Evolutionary conservation across 2,329 filamentous ascomycete genomes (phyloP).

Genomic region (Nemania bipapillata): DNA sequence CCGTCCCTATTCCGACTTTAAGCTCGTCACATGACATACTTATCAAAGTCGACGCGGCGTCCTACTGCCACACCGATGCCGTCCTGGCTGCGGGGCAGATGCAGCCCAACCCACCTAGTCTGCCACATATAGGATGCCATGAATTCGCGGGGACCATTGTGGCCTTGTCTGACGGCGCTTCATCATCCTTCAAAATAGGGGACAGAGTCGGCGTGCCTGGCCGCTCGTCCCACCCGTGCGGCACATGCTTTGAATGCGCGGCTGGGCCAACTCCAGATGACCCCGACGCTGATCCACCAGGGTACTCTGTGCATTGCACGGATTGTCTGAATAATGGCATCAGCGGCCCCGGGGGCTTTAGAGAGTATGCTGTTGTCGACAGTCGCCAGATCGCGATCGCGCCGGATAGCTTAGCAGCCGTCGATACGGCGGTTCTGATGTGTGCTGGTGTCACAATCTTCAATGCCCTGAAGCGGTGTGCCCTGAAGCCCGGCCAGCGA

Average conservation of each 20-base stretch:
- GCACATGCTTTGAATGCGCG: slow-evolving; percentile 56
- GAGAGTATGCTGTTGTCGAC: slow-evolving; percentile 58
- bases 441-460: slow-evolving; percentile 58
- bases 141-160: slow-evolving; percentile 60
- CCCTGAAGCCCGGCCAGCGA: slow-evolving; percentile 48
- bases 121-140: slow-evolving; percentile 59
- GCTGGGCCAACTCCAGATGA: slow-evolving; percentile 36
- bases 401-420: slow-evolving; percentile 50
- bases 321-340: slow-evolving; percentile 44
- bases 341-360: slow-evolving; percentile 53
- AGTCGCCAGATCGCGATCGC: slow-evolving; percentile 51
- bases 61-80: slow-evolving; percentile 59
- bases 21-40: slow-evolving; percentile 54
- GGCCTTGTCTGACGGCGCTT: slow-evolving; percentile 40
- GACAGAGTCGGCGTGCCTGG: slow-evolving; percentile 56
- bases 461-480: slow-evolving; percentile 54
- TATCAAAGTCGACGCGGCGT: slow-evolving; percentile 59
- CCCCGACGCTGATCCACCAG: slow-evolving; percentile 51
- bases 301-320: slow-evolving; percentile 56
- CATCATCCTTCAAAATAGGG: slow-evolving; percentile 41
- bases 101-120: slow-evolving; percentile 50
- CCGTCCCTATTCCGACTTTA: slow-evolving; percentile 52
- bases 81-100: slow-evolving; percentile 48
- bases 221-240: slow-evolving; percentile 56
- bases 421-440: slow-evolving; percentile 57